Evolutionary conservation across 2,329 filamentous ascomycete genomes (phyloP), one percentile per base, ranked within the genome.

Genomic region (Didymosphaeria variabile): DNA sequence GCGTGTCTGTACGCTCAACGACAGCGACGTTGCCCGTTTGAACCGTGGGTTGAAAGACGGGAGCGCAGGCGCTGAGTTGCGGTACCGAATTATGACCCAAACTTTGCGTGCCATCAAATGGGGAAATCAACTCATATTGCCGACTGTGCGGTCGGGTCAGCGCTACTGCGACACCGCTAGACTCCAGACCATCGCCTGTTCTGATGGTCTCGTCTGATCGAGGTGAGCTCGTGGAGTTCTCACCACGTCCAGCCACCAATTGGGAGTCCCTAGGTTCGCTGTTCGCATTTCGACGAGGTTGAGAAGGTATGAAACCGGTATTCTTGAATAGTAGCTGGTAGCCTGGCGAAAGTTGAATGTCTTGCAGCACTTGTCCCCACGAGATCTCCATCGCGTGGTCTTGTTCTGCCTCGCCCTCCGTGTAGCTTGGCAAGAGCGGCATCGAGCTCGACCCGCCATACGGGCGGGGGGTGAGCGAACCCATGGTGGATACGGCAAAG

Each of bases 171-270:
- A 45, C 19, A n/a, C 38, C 40, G 36, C 38, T 47, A 1, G 47
- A 53, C 34, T 21, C 34, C 17, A 42, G 8, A 13, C n/a, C 12
- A 26, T 45, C 47, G 8, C 40, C 49, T 13, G 50, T 40, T 23
- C 21, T 59, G 57, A 59, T 40, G 21, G 57, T 59, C 4, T 6
- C n/a, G 19, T 59, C 57, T 40, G 57, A 59, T 1, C 29, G 29
- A 19, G 50, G 57, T 9, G 57, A 59, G 19, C 42, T 54, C 15
- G 15, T 17, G 13, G 40, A 7, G 23, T 5, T 26, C 17, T 38
- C 38, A n/a, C 36, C n/a, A 10, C 26, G 7, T 29, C 34, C 36
- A 5, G 21, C 17, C 10, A 34, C n/a, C 12, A 1, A 13, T 13
- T 19, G 29, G 17, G 23, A 7, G 21, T 13, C 15, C n/a, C 13